Evolutionary conservation across 2,329 filamentous ascomycete species (phyloP), one percentile per base, ranked within the genome.

Genomic region (Aspergillus versicolor): DNA sequence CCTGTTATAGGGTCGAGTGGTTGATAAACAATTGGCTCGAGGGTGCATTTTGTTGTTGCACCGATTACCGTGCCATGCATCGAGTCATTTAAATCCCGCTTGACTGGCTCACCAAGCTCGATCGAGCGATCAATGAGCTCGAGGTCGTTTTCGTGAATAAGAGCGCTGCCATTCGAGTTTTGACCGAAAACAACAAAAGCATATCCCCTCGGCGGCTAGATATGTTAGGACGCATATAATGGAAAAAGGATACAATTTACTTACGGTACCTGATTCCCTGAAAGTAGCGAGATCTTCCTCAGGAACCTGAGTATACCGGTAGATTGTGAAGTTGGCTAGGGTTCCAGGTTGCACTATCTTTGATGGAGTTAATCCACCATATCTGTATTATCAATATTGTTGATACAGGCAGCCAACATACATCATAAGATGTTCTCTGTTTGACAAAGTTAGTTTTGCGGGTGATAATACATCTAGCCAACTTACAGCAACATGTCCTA

Each of bases 21-120:
- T 59, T 61, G 59, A 58, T 57, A 64, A 57, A 60, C 57, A 38
- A 70, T 64, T 34, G 65, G 74, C 61, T 66, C 67, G 41, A 82
- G 76, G 34, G 70, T 78, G 69, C 80, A 83, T 43, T 66, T 72
- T 2, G 76, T 76, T 30, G 70, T 73, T 2, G 77, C 75, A 58
- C 77, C 79, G 51, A 84, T 76, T 47, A 86, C 77, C 3, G 79
- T 82, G 24, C 84, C 84, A 52, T 80, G 83, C 70, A 81, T 77
- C 15, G 79, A 73, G 61, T 80, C 77, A 21, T 75, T 75, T 0
- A 74, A 69, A 41, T 75, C 72, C 34, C 75, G 71, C 67, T 84
- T 85, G 51, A 86, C 83, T 12, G 80, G 72, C 62, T 85, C 81
- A 24, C 84, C 84, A 15, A 84, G 77, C 48, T 79, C 75, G 13